Base-by-base conservation (phyloP, 73 alveolate genomes). In the Durusdinium trenchii region DNA sequence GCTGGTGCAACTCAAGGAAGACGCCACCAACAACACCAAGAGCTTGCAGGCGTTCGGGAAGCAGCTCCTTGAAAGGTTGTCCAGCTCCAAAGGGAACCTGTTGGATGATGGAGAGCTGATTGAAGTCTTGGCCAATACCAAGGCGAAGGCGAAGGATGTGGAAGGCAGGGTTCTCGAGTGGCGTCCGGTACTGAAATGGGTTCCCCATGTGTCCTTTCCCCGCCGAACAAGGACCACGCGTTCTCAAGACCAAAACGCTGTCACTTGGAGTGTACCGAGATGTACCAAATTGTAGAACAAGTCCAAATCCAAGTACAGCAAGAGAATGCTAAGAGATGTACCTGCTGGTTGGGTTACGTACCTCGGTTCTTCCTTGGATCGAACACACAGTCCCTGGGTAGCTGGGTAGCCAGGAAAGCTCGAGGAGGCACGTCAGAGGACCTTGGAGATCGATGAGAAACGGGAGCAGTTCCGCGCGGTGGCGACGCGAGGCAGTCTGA, bases 381-480 rank as follows among this genome's bases (percentile, higher is more conserved):
- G n/a, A n/a, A n/a, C n/a, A n/a, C n/a, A n/a, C n/a, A n/a, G n/a
- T n/a, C n/a, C n/a, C n/a, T n/a, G n/a, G n/a, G n/a, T n/a, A n/a
- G n/a, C n/a, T n/a, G n/a, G n/a, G n/a, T n/a, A n/a, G n/a, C n/a
- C 99, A 73, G 99, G 99, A 98, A 99, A 99, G 98, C 99, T 99
- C 46, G 96, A 98, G 36, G 99, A 99, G 97, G 99, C 99, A n/a
- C 99, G 99, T 99, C 99, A 99, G 94, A 47, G 95, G 95, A 99
- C 99, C 64, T 94, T 98, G 93, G 99, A 99, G 99, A 99, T 99
- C 92, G 99, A 99, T 87, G 99, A 99, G 99, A 99, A 99, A 99
- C 99, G 99, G 99, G 99, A 99, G 99, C 99, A 99, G 99, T 99
- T 99, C 99, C 99, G 99, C 96, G 99, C 99, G 62, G 99, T 99